These are phyloP conservation scores for Malus hybrid DNA, from an alignment of 331 rosid species.

Conservation along the genomic window DNA sequence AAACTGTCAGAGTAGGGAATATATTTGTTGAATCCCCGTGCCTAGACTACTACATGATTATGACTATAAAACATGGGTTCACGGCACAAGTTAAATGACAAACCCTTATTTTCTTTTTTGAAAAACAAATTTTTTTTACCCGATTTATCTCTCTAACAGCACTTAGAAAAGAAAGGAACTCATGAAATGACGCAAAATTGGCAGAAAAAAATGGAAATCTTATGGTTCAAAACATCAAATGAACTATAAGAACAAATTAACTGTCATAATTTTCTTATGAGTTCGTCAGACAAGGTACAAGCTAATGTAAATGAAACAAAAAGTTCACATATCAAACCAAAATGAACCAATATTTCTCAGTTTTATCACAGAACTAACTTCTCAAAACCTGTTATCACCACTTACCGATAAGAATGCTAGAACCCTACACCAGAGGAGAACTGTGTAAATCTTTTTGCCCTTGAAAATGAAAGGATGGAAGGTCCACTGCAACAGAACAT, in stretches of 20 bases:
- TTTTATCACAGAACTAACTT: background rate
- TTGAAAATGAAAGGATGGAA: slow-evolving; percentile 89
- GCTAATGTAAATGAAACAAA: background rate
- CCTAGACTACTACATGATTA: no score
- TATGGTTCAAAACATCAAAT: background rate
- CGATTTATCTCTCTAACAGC: background rate
- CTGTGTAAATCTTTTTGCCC: slow-evolving; percentile 91
- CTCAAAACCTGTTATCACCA: slow-evolving; percentile 14
- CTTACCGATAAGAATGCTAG: slow-evolving; percentile 92
- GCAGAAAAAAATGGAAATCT: background rate
- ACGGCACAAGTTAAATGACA: background rate
- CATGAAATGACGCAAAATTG: background rate
- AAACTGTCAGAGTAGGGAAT: background rate
- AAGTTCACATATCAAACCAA: background rate
- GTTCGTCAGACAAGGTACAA: background rate
- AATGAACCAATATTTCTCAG: background rate
- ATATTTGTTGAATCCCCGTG: background rate
- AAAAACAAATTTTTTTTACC: background rate
- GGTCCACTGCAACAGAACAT: slow-evolving; percentile 77
- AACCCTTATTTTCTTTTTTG: background rate
- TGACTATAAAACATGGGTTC: background rate
- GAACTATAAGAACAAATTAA: background rate
- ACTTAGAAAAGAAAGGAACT: background rate
- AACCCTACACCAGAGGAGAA: slow-evolving; percentile 94
- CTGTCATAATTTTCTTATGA: background rate